Evolutionary conservation across 2,329 filamentous ascomycete species (phyloP).

Genomic region (Pseudocercospora eumusae): DNA sequence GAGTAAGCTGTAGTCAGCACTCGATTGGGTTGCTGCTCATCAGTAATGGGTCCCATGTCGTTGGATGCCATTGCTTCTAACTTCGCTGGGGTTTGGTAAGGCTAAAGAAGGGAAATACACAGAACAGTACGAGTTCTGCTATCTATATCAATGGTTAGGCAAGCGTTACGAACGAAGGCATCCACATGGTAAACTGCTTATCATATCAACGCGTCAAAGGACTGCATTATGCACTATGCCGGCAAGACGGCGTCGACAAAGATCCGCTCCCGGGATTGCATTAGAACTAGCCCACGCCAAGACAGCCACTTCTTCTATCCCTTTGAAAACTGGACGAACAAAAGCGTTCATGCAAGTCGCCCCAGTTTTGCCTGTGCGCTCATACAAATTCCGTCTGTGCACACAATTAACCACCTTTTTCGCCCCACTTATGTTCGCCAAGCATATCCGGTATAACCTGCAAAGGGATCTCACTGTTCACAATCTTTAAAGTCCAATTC

Average conservation of each 20-base stretch:
- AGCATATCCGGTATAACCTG: too few species aligned
- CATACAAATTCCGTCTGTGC: too few species aligned
- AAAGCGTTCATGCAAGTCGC: too few species aligned
- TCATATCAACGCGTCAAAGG: conserved; percentile 19
- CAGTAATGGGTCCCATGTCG: conserved; percentile 15
- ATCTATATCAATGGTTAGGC: not conserved
- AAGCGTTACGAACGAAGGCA: not conserved
- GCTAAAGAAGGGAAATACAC: not conserved
- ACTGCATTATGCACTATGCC: conserved; percentile 3
- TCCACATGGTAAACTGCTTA: conserved; percentile 14
- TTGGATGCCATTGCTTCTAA: not conserved
- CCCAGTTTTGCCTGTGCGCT: too few species aligned
- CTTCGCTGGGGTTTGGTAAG: conserved; percentile 5
- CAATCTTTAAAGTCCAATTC: too few species aligned
- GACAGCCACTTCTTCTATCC: not conserved
- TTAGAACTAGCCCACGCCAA: conserved; percentile 8
- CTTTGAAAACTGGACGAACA: too few species aligned
- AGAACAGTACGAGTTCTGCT: not conserved
- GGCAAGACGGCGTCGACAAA: not conserved
- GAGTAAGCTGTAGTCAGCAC: conserved; percentile 26
- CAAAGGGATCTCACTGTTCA: too few species aligned
- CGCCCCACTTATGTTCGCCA: too few species aligned
- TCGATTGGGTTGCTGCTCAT: conserved; percentile 13
- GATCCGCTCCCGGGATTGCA: conserved; percentile 7
- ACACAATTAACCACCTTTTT: too few species aligned